Conservation (phyloP, 768 basidiomycete species). For the Pleurotus cornucopiae region DNA sequence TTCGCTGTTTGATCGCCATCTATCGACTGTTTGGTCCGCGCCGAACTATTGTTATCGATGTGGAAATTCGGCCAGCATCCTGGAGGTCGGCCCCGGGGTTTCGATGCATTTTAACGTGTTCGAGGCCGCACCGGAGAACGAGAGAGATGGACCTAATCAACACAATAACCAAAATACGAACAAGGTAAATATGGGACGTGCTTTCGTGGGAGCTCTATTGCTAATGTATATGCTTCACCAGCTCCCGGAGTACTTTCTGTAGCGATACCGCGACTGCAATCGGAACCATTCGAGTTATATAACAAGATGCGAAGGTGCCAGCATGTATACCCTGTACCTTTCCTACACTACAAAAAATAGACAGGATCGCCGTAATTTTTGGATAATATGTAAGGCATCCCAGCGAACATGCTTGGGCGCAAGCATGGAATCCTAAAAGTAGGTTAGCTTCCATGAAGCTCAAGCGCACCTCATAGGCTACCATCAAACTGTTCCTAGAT, state of each 20-base stretch:
- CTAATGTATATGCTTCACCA: slow-evolving; percentile 20
- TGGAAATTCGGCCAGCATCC: slow-evolving; percentile 93
- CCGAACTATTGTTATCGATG: slow-evolving; percentile 99
- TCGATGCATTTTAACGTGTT: slow-evolving; percentile 95
- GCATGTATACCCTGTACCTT: not conserved
- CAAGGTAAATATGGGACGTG: slow-evolving; percentile 45
- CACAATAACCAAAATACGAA: slow-evolving; percentile 71
- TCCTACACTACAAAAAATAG: not conserved
- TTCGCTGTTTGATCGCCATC: slow-evolving; percentile 93
- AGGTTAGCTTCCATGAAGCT: not conserved
- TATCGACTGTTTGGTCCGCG: slow-evolving; percentile 98
- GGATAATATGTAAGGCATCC: too few relatives aligned
- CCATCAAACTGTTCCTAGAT: slow-evolving; percentile 1
- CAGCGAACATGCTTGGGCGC: too few relatives aligned
- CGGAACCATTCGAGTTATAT: not conserved
- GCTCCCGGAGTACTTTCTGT: slow-evolving; percentile 82
- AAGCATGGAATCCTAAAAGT: not conserved
- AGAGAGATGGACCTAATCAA: slow-evolving; percentile 81
- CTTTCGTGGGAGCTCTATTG: slow-evolving; percentile 7
- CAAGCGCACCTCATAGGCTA: slow-evolving; percentile 3
- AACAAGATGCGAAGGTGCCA: not conserved
- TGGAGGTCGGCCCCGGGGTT: slow-evolving; percentile 91
- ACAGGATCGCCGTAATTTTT: too few relatives aligned
- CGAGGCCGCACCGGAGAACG: slow-evolving; percentile 98
- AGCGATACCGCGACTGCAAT: slow-evolving; percentile 12